A percentile compares a stretch with the other conserved stretches of the same genome.
Conservation (phyloP, 2,329 filamentous ascomycete genomes). For the Fusarium mexicanum region DNA sequence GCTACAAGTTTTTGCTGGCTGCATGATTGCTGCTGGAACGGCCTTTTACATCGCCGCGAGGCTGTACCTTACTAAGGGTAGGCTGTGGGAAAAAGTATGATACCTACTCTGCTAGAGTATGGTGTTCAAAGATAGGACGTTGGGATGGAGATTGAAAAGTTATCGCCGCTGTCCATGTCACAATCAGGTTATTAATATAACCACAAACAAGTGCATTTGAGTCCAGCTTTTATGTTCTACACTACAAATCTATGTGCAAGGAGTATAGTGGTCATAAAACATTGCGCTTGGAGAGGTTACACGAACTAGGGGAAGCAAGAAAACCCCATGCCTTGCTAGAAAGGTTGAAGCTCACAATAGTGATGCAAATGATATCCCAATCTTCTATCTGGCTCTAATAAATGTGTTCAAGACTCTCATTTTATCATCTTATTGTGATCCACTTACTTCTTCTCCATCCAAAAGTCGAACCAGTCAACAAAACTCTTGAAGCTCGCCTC, state of each 20-base stretch:
- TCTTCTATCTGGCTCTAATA: not conserved
- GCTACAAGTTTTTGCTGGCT: not conserved
- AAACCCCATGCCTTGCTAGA: no score
- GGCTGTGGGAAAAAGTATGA: not conserved
- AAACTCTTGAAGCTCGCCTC: not conserved
- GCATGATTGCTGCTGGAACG: not conserved
- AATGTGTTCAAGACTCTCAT: not conserved
- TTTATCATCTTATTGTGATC: not conserved
- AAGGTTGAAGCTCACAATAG: not conserved
- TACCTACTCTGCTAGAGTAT: rapidly evolving
- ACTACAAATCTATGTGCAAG: no score
- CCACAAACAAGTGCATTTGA: not conserved
- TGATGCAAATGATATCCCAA: not conserved
- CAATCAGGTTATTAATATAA: no score
- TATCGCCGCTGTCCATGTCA: no score
- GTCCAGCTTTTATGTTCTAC: no score
- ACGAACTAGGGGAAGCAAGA: no score
- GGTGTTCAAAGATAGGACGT: rapidly evolving
- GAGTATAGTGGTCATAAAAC: rapidly evolving
- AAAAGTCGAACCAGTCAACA: not conserved
- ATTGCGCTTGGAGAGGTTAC: not conserved
- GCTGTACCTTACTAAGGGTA: not conserved
- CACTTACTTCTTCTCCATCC: not conserved
- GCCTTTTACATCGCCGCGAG: not conserved
- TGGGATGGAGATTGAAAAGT: rapidly evolving